Conservation (phyloP, 768 basidiomycete species). For the Phlebiopsis flavidoalba region DNA sequence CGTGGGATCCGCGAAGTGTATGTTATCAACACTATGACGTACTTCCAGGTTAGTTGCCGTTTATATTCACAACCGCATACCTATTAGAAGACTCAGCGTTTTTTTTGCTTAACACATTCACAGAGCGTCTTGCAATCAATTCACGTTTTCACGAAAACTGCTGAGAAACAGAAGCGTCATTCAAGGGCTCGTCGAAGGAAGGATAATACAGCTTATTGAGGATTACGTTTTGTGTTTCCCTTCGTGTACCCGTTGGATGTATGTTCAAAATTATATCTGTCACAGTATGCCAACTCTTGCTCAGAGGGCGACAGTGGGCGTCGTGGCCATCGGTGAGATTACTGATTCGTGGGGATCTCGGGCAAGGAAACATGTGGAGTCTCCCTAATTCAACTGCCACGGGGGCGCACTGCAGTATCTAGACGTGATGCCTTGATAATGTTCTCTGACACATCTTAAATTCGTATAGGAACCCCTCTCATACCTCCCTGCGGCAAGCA, state of each 20-base stretch:
- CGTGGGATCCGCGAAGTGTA: slow-evolving; percentile 85
- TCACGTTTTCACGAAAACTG: slow-evolving; percentile 68
- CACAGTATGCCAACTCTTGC: slow-evolving; percentile 45
- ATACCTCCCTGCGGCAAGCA: slow-evolving; percentile 58
- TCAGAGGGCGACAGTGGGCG: slow-evolving; percentile 55
- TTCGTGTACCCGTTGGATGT: background rate
- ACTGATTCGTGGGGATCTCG: slow-evolving; percentile 38
- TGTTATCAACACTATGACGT: slow-evolving; percentile 80
- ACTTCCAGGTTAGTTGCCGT: slow-evolving; percentile 64
- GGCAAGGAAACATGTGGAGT: slow-evolving; percentile 35
- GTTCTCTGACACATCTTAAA: background rate
- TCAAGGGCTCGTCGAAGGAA: slow-evolving; percentile 52
- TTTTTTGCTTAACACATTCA: background rate
- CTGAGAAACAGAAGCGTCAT: slow-evolving; percentile 53
- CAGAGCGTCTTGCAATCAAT: slow-evolving; percentile 65
- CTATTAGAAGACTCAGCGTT: no score
- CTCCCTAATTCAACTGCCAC: background rate
- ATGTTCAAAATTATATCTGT: background rate
- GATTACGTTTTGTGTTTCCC: slow-evolving; percentile 72
- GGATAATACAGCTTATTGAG: slow-evolving; percentile 61
- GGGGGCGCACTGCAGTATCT: background rate
- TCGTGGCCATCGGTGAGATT: slow-evolving; percentile 40
- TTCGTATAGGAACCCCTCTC: slow-evolving; percentile 64
- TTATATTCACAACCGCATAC: no score
- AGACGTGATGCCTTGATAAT: background rate